Percentiles rank a stretch among this genome's conserved stretches.
These are phyloP conservation scores for Ceriops decandra DNA, from an alignment of 345 rosid species.

Conservation along the genomic window DNA sequence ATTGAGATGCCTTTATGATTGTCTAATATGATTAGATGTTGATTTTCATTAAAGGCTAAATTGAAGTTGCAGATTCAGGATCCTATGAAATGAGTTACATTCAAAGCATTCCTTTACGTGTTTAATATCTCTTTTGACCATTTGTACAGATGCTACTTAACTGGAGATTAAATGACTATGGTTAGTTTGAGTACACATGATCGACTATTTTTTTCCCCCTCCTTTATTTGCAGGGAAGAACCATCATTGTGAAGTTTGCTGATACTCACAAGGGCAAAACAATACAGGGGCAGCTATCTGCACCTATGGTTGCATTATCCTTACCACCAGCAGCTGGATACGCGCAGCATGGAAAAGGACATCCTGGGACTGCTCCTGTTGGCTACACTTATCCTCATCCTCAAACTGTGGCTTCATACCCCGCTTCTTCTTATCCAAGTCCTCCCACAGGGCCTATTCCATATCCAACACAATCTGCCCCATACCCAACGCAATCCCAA, in stretches of 20 bases:
- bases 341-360: slow-evolving; percentile 45
- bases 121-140: background rate
- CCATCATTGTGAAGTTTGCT: slow-evolving; percentile 51
- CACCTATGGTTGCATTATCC: slow-evolving; percentile 34
- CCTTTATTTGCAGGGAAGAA: slow-evolving; percentile 38
- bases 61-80: background rate
- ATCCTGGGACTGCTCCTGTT: slow-evolving; percentile 24
- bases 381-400: slow-evolving; percentile 50
- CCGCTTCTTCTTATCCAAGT: slow-evolving; percentile 38
- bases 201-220: background rate
- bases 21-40: background rate
- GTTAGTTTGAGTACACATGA: background rate
- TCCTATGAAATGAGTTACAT: background rate
- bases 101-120: background rate
- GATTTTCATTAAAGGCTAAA: background rate
- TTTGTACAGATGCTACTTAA: too few species aligned
- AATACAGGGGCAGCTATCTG: slow-evolving; percentile 31
- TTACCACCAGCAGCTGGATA: slow-evolving; percentile 41
- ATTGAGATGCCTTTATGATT: background rate
- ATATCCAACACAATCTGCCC: slow-evolving; percentile 36
- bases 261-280: slow-evolving; percentile 50
- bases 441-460: slow-evolving; percentile 36
- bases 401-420: slow-evolving; percentile 37
- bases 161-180: too few species aligned
- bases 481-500: slow-evolving; percentile 36